phyloP scores from a whole-genome alignment of 2,329 filamentous ascomycete species.

The Ceratocystis ficicola region DNA sequence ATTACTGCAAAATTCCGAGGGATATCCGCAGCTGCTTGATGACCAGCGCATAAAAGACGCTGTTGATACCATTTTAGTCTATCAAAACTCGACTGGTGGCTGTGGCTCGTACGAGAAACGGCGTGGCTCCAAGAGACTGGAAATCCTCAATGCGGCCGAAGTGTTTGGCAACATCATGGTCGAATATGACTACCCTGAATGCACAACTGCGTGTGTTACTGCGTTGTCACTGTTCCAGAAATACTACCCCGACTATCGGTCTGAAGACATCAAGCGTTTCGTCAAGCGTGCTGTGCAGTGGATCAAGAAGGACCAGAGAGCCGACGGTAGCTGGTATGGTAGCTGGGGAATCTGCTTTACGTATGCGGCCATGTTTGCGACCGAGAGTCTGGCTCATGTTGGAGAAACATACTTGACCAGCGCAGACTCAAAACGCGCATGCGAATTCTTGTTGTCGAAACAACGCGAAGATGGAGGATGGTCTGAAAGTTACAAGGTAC shows the following conservation, averaged over 20 bases:
- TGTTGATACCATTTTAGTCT: slow-evolving; percentile 78
- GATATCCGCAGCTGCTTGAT: slow-evolving; percentile 61
- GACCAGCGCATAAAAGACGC: slow-evolving; percentile 73
- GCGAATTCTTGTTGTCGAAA: slow-evolving; percentile 72
- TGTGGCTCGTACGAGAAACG: slow-evolving; percentile 83
- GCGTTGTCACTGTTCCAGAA: slow-evolving; percentile 71
- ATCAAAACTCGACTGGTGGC: slow-evolving; percentile 77
- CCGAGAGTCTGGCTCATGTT: slow-evolving; percentile 70
- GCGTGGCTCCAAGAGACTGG: slow-evolving; percentile 63
- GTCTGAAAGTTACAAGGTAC: slow-evolving; percentile 80
- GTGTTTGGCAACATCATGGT: slow-evolving; percentile 98
- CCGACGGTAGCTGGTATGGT: slow-evolving; percentile 93
- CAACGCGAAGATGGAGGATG: slow-evolving; percentile 86
- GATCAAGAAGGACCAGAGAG: slow-evolving; percentile 65
- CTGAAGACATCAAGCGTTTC: slow-evolving; percentile 60
- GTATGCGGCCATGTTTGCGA: slow-evolving; percentile 90
- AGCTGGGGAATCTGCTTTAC: slow-evolving; percentile 98
- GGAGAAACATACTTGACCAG: slow-evolving; percentile 74
- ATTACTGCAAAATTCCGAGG: slow-evolving; percentile 64
- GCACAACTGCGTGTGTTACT: slow-evolving; percentile 88
- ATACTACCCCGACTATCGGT: slow-evolving; percentile 69
- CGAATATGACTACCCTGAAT: slow-evolving; percentile 96
- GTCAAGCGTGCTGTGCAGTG: slow-evolving; percentile 64
- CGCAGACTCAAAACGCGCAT: slow-evolving; percentile 57
- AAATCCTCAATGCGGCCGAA: slow-evolving; percentile 86